A percentile compares a stretch with the other conserved stretches of the same genome.
phyloP scores from a whole-genome alignment of 2,329 filamentous ascomycete genomes.

The Aspergillus sp. region DNA sequence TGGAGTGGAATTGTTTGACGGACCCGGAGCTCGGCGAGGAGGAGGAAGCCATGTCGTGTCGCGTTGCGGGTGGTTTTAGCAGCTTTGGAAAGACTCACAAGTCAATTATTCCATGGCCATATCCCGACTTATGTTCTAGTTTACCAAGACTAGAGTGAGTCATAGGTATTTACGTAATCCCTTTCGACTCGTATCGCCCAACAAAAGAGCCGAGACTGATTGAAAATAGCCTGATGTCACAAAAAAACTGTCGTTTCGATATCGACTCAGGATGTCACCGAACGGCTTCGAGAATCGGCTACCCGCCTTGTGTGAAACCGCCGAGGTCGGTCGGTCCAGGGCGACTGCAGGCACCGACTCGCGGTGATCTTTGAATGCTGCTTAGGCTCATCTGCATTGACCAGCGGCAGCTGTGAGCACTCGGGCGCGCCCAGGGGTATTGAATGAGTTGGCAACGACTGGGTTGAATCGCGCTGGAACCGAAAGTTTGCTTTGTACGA shows the following conservation, averaged over 20 bases:
- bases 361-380: constrained; percentile 22
- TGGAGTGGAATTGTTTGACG: constrained; percentile 36
- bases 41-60: not conserved
- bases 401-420: constrained; percentile 37
- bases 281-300: constrained; percentile 27
- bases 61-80: not conserved
- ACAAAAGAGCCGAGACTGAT: not conserved
- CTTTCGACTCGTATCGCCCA: not conserved
- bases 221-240: not conserved
- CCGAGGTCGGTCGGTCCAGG: constrained; percentile 26
- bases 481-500: constrained; percentile 25
- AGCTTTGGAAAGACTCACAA: not conserved
- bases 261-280: constrained; percentile 26
- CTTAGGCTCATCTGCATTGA: constrained; percentile 42
- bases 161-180: not conserved
- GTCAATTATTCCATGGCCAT: not conserved
- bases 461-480: constrained; percentile 27
- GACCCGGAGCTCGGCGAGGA: not conserved
- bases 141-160: constrained; percentile 15
- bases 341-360: constrained; percentile 26
- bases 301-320: constrained; percentile 26
- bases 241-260: not conserved
- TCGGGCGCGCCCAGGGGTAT: constrained; percentile 36
- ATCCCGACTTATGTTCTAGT: not conserved
- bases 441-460: constrained; percentile 27